Percentiles rank a stretch among this genome's conserved stretches.
Conservation (phyloP, 495 filamentous ascomycete species). For the Cryomyces minteri region DNA sequence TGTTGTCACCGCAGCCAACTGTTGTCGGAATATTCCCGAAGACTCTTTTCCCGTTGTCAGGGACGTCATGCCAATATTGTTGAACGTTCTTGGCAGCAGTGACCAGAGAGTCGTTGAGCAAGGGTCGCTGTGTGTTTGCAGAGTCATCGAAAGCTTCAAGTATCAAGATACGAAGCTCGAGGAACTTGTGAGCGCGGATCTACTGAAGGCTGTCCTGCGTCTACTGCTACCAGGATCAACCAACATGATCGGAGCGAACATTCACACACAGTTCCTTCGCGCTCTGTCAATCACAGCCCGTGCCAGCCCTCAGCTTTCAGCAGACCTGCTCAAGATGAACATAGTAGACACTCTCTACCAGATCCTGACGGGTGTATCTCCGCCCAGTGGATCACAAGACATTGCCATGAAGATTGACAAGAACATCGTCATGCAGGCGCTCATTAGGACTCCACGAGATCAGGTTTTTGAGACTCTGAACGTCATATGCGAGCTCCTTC, state of each 20-base stretch:
- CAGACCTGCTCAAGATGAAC: conserved; percentile 87
- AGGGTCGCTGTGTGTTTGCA: conserved; percentile 86
- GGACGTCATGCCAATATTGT: conserved; percentile 89
- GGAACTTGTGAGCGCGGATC: conserved; percentile 69
- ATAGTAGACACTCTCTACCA: conserved; percentile 97
- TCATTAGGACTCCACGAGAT: conserved; percentile 92
- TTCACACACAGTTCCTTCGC: conserved; percentile 91
- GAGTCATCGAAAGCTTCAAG: conserved; percentile 92
- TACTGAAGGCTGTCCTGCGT: conserved; percentile 75
- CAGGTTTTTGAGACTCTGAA: conserved; percentile 95
- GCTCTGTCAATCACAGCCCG: conserved; percentile 77
- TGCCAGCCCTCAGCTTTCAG: conserved; percentile 71
- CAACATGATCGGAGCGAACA: conserved; percentile 84
- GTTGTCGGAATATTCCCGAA: conserved; percentile 87
- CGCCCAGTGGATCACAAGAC: conserved; percentile 62
- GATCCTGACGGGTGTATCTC: conserved; percentile 90
- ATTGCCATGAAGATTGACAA: conserved; percentile 83
- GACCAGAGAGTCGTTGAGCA: conserved; percentile 97
- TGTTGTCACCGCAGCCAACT: conserved; percentile 93
- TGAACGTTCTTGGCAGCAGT: conserved; percentile 74
- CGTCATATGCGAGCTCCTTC: conserved; percentile 91
- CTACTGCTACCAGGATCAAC: conserved; percentile 87
- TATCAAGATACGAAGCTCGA: conserved; percentile 73
- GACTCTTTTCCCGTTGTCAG: conserved; percentile 77
- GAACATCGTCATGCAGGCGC: conserved; percentile 94